A percentile compares a stretch with the other conserved stretches of the same genome.
phyloP scores from a whole-genome alignment of 345 rosid genomes.

The Erucastrum elatum region DNA sequence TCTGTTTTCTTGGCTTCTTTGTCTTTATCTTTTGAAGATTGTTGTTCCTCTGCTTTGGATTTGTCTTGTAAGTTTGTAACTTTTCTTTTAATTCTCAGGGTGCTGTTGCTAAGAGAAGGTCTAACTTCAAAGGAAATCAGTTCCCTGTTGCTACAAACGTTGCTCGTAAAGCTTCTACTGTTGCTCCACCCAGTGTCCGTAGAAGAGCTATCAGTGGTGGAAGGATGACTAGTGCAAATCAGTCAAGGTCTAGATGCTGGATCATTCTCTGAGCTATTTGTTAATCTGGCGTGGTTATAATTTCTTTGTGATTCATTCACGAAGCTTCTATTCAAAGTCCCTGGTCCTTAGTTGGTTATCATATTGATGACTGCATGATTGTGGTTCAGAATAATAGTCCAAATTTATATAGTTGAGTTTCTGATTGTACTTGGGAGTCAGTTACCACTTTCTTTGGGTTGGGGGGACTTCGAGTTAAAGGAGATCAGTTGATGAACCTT shows the following conservation, averaged over 20 bases:
- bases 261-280: slow-evolving; percentile 18
- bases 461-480: no score
- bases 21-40: no score
- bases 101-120: slow-evolving; percentile 65
- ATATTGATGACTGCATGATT: slow-evolving; percentile 6
- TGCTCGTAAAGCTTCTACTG: slow-evolving; percentile 57
- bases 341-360: background rate
- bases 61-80: background rate
- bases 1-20: background rate
- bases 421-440: background rate
- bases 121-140: slow-evolving; percentile 54
- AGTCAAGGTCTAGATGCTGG: slow-evolving; percentile 58
- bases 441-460: no score
- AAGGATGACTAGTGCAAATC: slow-evolving; percentile 45
- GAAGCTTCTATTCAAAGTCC: slow-evolving; percentile 6
- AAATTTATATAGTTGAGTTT: slow-evolving; percentile 5
- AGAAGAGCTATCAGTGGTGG: slow-evolving; percentile 52
- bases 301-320: slow-evolving; percentile 3
- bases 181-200: slow-evolving; percentile 43
- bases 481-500: no score
- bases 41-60: background rate
- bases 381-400: background rate
- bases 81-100: slow-evolving; percentile 48
- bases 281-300: slow-evolving; percentile 8
- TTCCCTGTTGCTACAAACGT: slow-evolving; percentile 55